Conservation (phyloP, 2,329 filamentous ascomycete genomes). For the Penicillium hordei region DNA sequence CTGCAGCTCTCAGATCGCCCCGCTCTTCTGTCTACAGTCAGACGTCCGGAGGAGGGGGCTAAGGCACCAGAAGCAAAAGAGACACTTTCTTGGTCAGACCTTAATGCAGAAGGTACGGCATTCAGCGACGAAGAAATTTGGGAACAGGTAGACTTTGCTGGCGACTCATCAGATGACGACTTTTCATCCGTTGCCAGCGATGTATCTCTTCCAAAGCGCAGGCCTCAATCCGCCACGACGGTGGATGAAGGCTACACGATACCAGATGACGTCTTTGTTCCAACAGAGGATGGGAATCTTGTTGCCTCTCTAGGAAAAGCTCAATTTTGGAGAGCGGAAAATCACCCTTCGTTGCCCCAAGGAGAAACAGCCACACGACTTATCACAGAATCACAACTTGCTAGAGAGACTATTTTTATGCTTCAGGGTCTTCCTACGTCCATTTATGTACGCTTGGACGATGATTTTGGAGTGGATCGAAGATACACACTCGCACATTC, state of each 20-base stretch:
- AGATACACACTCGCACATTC: conserved; percentile 38
- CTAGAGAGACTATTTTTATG: conserved; percentile 83
- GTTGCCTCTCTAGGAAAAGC: conserved; percentile 41
- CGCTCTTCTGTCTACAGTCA: conserved; percentile 65
- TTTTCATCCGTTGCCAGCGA: conserved; percentile 36
- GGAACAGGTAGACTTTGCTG: conserved; percentile 42
- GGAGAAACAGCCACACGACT: conserved; percentile 22
- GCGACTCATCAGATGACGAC: conserved; percentile 42
- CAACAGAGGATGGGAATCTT: conserved; percentile 36
- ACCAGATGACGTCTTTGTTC: conserved; percentile 35
- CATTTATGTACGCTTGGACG: conserved; percentile 57
- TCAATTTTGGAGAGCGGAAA: conserved; percentile 51
- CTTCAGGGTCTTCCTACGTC: conserved; percentile 74
- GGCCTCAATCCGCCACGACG: conserved; percentile 29
- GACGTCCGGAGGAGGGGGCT: conserved; percentile 60
- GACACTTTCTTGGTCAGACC: conserved; percentile 72
- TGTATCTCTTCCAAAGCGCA: conserved; percentile 27
- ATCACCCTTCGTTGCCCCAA: conserved; percentile 16
- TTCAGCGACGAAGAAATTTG: conserved; percentile 49
- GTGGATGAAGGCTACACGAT: conserved; percentile 36
- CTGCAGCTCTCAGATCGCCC: conserved; percentile 81
- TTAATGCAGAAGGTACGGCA: conserved; percentile 74
- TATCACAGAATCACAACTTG: conserved; percentile 69
- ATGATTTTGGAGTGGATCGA: conserved; percentile 38
- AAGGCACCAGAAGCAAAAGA: conserved; percentile 43